phyloP scores from a whole-genome alignment of 1,284 basidiomycete species.

The Termitomyces sp. region DNA sequence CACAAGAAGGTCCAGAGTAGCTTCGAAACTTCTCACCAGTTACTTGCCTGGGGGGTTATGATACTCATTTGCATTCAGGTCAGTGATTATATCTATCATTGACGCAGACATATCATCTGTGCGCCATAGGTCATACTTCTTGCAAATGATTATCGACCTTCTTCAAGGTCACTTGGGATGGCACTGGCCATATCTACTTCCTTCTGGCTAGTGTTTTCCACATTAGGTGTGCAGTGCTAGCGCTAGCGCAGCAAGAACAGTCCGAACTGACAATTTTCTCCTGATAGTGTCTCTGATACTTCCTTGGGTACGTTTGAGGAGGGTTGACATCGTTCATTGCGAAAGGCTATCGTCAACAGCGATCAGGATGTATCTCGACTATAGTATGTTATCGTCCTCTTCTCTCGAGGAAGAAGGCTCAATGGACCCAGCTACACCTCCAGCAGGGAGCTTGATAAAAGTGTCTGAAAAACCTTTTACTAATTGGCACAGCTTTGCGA shows the following conservation, averaged over 20 bases:
- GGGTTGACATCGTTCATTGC: conserved; percentile 44
- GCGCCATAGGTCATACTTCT: conserved; percentile 39
- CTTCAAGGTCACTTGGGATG: conserved; percentile 34
- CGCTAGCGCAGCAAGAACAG: background rate
- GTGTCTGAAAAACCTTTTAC: conserved; percentile 49
- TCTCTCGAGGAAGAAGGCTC: conserved; percentile 5
- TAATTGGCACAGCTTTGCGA: conserved; percentile 63
- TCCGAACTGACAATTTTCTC: background rate
- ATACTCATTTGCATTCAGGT: conserved; percentile 54
- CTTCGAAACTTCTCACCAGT: conserved; percentile 53
- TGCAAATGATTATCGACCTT: conserved; percentile 47
- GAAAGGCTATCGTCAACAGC: conserved; percentile 55
- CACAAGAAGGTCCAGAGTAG: conserved; percentile 44
- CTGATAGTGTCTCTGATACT: conserved; percentile 42
- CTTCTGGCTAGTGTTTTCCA: conserved; percentile 51
- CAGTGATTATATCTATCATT: conserved; percentile 11
- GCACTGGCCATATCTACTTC: conserved; percentile 42
- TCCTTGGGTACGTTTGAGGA: conserved; percentile 50
- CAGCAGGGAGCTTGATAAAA: conserved; percentile 50
- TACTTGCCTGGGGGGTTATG: conserved; percentile 51
- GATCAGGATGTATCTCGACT: conserved; percentile 53
- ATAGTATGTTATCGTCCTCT: conserved; percentile 31
- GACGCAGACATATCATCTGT: background rate
- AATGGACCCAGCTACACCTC: conserved; percentile 36
- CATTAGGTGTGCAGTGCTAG: conserved; percentile 33